phyloP scores from a whole-genome alignment of 2,329 filamentous ascomycete genomes.

The Dothideomycetidae sp. region DNA sequence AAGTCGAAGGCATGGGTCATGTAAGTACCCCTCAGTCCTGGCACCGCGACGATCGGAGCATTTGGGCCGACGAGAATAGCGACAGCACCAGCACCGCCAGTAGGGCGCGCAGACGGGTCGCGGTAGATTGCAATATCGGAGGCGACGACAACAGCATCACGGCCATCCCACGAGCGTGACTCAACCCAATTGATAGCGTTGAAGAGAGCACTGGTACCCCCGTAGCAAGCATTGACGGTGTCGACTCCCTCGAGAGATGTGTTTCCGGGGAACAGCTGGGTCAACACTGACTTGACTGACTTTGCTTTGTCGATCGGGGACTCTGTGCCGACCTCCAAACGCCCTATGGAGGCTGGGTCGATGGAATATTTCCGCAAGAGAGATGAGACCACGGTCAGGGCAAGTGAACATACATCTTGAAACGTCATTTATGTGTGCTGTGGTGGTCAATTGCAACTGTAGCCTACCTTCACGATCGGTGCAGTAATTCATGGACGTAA shows the following conservation, averaged over 20 bases:
- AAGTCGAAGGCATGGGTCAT: conserved; percentile 40
- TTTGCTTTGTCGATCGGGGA: conserved; percentile 42
- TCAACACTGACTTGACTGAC: conserved; percentile 40
- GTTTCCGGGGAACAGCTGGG: conserved; percentile 40
- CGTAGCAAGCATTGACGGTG: conserved; percentile 41
- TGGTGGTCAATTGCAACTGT: neutral
- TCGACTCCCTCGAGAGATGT: conserved; percentile 40
- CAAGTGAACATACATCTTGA: conserved; percentile 36
- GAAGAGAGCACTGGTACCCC: conserved; percentile 41
- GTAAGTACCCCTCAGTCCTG: conserved; percentile 36
- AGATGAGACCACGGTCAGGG: conserved; percentile 37
- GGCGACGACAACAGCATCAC: conserved; percentile 37
- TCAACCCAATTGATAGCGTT: conserved; percentile 41
- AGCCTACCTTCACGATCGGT: conserved; percentile 39
- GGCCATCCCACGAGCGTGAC: conserved; percentile 39
- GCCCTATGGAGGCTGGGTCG: conserved; percentile 36
- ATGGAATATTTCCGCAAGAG: conserved; percentile 39
- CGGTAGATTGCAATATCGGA: conserved; percentile 42
- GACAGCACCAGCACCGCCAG: conserved; percentile 39
- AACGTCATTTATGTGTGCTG: too few species aligned
- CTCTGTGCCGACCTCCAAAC: conserved; percentile 41
- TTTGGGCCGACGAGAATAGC: conserved; percentile 40
- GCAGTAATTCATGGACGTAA: conserved; percentile 43
- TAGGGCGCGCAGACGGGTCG: conserved; percentile 39
- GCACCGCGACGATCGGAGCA: conserved; percentile 36